These are phyloP conservation scores for Diaporthe sp. DNA, from an alignment of 2,329 filamentous ascomycete species.

Conservation along the genomic window DNA sequence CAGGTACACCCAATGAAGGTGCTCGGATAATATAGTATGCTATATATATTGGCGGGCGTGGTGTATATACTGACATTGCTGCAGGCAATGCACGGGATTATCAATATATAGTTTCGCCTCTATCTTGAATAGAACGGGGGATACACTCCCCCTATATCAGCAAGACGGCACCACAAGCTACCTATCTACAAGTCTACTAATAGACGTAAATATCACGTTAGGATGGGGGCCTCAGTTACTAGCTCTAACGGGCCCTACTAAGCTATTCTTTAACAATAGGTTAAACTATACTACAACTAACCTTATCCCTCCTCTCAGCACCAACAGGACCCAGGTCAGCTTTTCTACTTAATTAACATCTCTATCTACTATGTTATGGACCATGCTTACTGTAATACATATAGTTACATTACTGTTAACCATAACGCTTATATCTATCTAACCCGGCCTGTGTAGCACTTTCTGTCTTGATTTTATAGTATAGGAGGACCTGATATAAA, in stretches of 20 bases:
- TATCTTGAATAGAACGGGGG: neutral
- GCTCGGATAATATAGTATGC: neutral
- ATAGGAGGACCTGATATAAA: neutral
- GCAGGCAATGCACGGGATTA: neutral
- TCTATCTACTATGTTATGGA: neutral
- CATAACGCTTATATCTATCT: neutral
- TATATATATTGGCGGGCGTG: too few relatives aligned
- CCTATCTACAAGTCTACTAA: neutral
- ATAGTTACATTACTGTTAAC: neutral
- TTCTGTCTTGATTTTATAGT: neutral
- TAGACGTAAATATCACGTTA: neutral
- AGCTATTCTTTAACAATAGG: neutral
- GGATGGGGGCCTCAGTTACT: neutral
- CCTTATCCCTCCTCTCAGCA: neutral
- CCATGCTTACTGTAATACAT: neutral
- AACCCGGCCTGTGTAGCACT: neutral
- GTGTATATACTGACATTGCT: too few relatives aligned
- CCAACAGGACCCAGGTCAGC: neutral
- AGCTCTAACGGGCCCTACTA: neutral
- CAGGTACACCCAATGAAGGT: neutral
- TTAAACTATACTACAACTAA: neutral
- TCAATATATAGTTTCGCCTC: neutral
- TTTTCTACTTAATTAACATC: neutral
- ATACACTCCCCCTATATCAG: neutral
- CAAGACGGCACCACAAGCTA: neutral